Base-by-base conservation (phyloP, 495 filamentous ascomycete species). In the Penicillium egyptiacum region DNA sequence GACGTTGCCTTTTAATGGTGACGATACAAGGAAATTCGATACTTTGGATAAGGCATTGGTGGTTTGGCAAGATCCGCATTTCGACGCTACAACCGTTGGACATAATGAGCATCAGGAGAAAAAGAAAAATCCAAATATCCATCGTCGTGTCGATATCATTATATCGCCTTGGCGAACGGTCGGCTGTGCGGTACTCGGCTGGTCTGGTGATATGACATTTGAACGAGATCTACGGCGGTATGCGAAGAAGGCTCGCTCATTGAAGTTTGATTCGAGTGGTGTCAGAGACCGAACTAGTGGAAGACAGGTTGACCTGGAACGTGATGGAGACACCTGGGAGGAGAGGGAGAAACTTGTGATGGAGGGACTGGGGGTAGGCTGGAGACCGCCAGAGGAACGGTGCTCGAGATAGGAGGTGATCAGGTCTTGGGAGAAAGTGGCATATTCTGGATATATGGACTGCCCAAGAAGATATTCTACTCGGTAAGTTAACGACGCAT, bases 221-320 rank as follows among this genome's bases (percentile, higher is more conserved):
- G 83, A 96, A 75, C 76, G 95, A 30, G 94, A 99, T 69, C 65
- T 99, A 53, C 75, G 92, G 39, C 72, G 86, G 48, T 93, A 90
- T 69, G 88, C 86, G 48, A 96, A 92, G 74, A 82, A 86, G 52
- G 78, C 78, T 43, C 82, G 82, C 58, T 73, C 74, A 10, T 88
- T 89, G 81, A 96, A 92, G 70, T 97, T 99, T 68, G 91, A 96
- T 66, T 91, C 88, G 31, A 95, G 88, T 64, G 95, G 95, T 0
- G 80, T 98, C 3, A 79, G 91, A 50, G 86, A 83, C 66, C 75
- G 86, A 22, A 68, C 45, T 20, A 82, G 84, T 43, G 89, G 89
- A 6, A 73, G 77, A 16, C 83, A 86, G 71, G 80, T 95, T n/a
- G 86, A 90, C 71, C 47, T 88, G 43, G 85, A 86, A 63, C 65